Evolutionary conservation across 73 alveolate genomes (phyloP), one percentile per base, ranked within the genome.

Genomic region (Paraurostyla sp.): DNA sequence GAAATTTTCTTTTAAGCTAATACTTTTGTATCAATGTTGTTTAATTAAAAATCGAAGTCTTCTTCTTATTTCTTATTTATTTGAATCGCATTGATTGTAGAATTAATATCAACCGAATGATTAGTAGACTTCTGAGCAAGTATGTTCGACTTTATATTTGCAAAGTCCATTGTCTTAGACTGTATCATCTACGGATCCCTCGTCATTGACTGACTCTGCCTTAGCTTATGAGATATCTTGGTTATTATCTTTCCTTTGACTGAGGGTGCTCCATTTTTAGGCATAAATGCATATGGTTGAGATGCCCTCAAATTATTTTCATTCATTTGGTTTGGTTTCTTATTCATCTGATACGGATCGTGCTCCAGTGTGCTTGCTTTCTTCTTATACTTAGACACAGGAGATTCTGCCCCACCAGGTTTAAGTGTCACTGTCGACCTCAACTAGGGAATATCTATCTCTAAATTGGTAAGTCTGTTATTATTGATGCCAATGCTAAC

Each of bases 231-330:
- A 0, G 60, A 32, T 32, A 54, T 50, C n/a, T 33, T 78, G 2
- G 40, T 49, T 13, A 43, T 3, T 9, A 49, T 50, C 59, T 78
- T 78, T n/a, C 89, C 89, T 54, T 51, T 36, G 41, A 78, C 43
- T 9, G 89, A 78, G 13, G 89, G 89, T 13, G 89, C 89, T 43
- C 89, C 89, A 54, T 78, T 78, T 36, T 52, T 78, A n/a, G 89
- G 89, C 33, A 23, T 7, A 42, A 78, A 78, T 6, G 76, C 33
- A 54, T 78, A 78, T 51, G 89, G 89, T 27, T 52, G 32, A 32
- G 89, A 78, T 3, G 89, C 76, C 9, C 87, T 36, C 32, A 62
- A 6, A 52, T 20, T 6, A 4, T 52, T 18, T n/a, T 52, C 4
- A 52, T 52, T 35, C 4, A 20, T 20, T 9, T 18, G 30, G 36